phyloP scores from a whole-genome alignment of 1,284 basidiomycete genomes.

The Leccinum pallidistipes region DNA sequence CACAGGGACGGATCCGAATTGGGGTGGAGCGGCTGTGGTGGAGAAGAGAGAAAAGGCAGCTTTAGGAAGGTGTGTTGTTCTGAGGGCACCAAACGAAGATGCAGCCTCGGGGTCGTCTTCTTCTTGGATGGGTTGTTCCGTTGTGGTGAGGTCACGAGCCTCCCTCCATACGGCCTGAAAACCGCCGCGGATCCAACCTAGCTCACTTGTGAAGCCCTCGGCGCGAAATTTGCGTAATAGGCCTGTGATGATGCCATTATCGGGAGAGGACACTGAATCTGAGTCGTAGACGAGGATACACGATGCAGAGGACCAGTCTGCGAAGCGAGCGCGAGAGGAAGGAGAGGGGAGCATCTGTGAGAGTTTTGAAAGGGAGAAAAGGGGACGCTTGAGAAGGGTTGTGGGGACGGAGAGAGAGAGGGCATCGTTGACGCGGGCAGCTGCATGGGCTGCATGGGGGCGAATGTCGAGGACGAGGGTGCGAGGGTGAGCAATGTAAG shows the following conservation, averaged over 20 bases:
- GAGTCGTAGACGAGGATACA: constrained; percentile 83
- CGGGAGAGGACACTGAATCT: constrained; percentile 60
- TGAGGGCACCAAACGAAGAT: constrained; percentile 41
- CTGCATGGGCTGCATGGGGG: constrained; percentile 71
- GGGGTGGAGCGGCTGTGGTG: constrained; percentile 38
- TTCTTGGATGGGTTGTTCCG: constrained; percentile 45
- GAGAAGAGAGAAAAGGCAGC: constrained; percentile 63
- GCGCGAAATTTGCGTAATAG: constrained; percentile 83
- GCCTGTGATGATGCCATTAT: constrained; percentile 72
- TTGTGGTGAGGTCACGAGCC: constrained; percentile 51
- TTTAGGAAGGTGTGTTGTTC: constrained; percentile 61
- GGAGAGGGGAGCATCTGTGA: constrained; percentile 71
- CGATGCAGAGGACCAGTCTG: constrained; percentile 53
- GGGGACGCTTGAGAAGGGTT: constrained; percentile 87
- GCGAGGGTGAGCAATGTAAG: constrained; percentile 34
- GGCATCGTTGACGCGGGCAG: constrained; percentile 69
- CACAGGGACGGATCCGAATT: constrained; percentile 7
- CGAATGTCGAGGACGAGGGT: constrained; percentile 84
- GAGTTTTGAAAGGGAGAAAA: constrained; percentile 76
- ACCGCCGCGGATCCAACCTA: constrained; percentile 81
- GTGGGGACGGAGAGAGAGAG: constrained; percentile 92
- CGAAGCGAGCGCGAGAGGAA: constrained; percentile 59
- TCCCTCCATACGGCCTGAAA: constrained; percentile 71
- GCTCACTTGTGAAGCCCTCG: constrained; percentile 63
- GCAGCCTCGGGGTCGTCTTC: constrained; percentile 46